Percentiles rank a stretch among this genome's conserved stretches.
Conservation (phyloP, 2,329 filamentous ascomycete species). For the Fusarium setosum region DNA sequence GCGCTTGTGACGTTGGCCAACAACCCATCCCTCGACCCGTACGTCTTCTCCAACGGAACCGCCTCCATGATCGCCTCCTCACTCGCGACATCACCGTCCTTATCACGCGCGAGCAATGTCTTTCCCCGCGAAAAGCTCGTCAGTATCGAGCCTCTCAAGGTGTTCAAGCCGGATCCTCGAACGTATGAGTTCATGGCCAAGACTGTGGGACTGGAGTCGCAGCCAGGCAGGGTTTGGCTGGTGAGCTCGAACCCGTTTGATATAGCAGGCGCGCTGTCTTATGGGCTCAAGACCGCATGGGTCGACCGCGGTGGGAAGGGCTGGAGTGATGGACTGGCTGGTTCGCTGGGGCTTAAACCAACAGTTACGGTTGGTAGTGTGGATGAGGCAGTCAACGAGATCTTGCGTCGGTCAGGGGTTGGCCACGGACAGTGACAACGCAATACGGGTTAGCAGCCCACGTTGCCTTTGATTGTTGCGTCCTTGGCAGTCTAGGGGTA, state of each 20-base stretch:
- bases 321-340: conserved; percentile 79
- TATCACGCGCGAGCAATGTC: conserved; percentile 56
- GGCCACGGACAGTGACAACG: no score
- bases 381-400: conserved; percentile 61
- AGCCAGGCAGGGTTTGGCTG: conserved; percentile 70
- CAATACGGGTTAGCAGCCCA: no score
- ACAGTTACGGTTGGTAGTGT: conserved; percentile 66
- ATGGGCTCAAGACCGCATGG: conserved; percentile 74
- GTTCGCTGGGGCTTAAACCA: conserved; percentile 64
- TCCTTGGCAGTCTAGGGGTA: no score
- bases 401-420: no score
- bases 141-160: conserved; percentile 68
- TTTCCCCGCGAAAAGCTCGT: no score
- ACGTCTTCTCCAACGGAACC: conserved; percentile 79
- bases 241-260: conserved; percentile 82
- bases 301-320: conserved; percentile 71
- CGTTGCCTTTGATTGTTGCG: no score
- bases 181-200: conserved; percentile 70
- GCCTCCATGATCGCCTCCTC: conserved; percentile 71
- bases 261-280: conserved; percentile 70
- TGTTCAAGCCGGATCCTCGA: conserved; percentile 74
- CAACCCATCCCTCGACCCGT: conserved; percentile 58
- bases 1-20: conserved; percentile 61
- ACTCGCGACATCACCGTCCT: conserved; percentile 65
- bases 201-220: conserved; percentile 57